A percentile compares a stretch with the other conserved stretches of the same genome.
phyloP scores from a whole-genome alignment of 1,139 yeast species.

The Zygosaccharomyces sapae region DNA sequence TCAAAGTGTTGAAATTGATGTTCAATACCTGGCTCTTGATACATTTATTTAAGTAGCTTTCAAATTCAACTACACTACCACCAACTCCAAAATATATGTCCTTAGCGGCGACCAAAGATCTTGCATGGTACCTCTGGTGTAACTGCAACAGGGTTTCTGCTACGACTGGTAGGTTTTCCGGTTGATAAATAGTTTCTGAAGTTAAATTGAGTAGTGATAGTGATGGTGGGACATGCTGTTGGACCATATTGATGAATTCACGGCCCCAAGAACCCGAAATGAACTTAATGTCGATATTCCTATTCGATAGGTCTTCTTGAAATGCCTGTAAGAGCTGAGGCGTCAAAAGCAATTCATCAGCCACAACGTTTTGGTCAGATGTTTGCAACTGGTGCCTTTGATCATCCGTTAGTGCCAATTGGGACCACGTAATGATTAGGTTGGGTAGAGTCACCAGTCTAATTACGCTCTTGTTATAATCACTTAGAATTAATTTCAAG shows the following conservation, averaged over 20 bases:
- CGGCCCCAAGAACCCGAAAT: constrained; percentile 87
- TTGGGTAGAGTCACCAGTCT: constrained; percentile 84
- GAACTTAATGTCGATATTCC: constrained; percentile 46
- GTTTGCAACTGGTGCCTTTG: constrained; percentile 39
- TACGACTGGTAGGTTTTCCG: constrained; percentile 63
- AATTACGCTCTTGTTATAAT: constrained; percentile 76
- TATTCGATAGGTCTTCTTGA: constrained; percentile 38
- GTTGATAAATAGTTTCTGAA: constrained; percentile 89
- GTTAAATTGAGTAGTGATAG: constrained; percentile 52
- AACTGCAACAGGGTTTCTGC: constrained; percentile 54
- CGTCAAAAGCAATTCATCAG: constrained; percentile 66
- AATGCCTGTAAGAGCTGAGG: constrained; percentile 45
- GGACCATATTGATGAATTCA: constrained; percentile 46
- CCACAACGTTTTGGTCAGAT: constrained; percentile 38
- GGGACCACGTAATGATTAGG: constrained; percentile 71
- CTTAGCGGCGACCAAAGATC: constrained; percentile 73
- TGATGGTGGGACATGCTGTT: constrained; percentile 15
- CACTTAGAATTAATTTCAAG: constrained; percentile 53
- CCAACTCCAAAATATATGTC: constrained; percentile 98
- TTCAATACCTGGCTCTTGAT: constrained; percentile 16
- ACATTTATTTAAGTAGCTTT: constrained; percentile 41
- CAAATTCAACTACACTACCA: constrained; percentile 76
- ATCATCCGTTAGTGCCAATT: constrained; percentile 38
- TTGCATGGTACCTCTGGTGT: constrained; percentile 16
- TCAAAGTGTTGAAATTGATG: constrained; percentile 27